phyloP scores from a whole-genome alignment of 1,284 basidiomycete genomes.

The Ganoderma multipileum region DNA sequence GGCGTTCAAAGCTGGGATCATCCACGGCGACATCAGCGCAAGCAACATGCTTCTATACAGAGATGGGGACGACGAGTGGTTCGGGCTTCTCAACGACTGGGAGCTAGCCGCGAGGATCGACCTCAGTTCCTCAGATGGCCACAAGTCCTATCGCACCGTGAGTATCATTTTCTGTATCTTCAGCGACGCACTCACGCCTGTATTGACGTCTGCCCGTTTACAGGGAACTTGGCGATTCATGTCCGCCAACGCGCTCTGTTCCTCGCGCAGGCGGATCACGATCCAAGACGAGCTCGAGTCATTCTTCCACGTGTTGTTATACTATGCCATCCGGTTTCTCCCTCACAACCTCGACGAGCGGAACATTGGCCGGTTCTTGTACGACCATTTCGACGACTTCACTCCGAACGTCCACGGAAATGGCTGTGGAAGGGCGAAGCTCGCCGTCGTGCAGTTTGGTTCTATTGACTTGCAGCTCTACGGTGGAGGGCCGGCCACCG shows the following conservation, averaged over 20 bases:
- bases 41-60: constrained; percentile 15
- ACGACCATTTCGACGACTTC: constrained; percentile 5
- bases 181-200: no score
- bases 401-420: no score
- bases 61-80: background rate
- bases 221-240: constrained; percentile 9
- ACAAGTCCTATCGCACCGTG: constrained; percentile 6
- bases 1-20: constrained; percentile 3
- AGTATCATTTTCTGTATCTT: no score
- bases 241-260: background rate
- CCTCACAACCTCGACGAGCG: background rate
- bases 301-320: constrained; percentile 5
- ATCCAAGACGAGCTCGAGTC: constrained; percentile 7
- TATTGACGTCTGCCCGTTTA: no score
- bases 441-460: background rate
- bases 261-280: background rate
- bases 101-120: constrained; percentile 6
- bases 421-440: background rate
- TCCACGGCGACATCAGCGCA: constrained; percentile 23
- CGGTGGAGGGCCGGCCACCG: no score
- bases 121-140: background rate
- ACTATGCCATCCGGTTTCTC: constrained; percentile 9
- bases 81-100: constrained; percentile 16
- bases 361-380: background rate
- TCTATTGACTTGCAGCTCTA: no score